phyloP scores from a whole-genome alignment of 768 basidiomycete genomes.

The Russula lepida region DNA sequence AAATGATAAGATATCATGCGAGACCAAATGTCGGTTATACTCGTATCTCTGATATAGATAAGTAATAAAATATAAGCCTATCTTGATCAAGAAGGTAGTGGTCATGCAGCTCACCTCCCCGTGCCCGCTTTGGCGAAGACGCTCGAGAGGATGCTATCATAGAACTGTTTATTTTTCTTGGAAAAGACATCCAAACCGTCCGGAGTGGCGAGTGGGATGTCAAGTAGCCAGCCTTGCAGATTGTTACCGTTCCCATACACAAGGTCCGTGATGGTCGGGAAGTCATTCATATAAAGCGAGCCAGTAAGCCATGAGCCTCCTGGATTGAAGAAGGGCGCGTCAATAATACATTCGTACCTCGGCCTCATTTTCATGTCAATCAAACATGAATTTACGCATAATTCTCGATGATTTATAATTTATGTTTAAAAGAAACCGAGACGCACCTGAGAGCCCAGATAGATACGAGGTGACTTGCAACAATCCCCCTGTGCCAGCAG shows the following conservation, averaged over 20 bases:
- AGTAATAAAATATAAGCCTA: not conserved
- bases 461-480: too few relatives aligned
- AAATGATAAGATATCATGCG: constrained; percentile 69
- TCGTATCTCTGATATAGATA: constrained; percentile 43
- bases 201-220: constrained; percentile 48
- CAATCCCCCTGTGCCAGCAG: too few relatives aligned
- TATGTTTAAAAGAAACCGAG: too few relatives aligned
- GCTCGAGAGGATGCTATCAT: constrained; percentile 45
- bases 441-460: too few relatives aligned
- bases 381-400: too few relatives aligned
- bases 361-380: not conserved
- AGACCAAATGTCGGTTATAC: constrained; percentile 55
- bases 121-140: constrained; percentile 46
- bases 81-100: not conserved
- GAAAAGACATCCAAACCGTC: constrained; percentile 41
- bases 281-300: constrained; percentile 50
- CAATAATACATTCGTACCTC: not conserved
- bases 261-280: constrained; percentile 42
- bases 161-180: constrained; percentile 42
- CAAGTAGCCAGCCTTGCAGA: constrained; percentile 47
- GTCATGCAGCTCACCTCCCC: constrained; percentile 39
- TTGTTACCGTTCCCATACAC: constrained; percentile 47
- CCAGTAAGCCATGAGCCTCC: constrained; percentile 63
- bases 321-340: constrained; percentile 18
- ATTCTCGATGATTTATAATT: too few relatives aligned